Evolutionary conservation across 495 filamentous ascomycete species (phyloP).

Genomic region (Talaromyces stipitatus): DNA sequence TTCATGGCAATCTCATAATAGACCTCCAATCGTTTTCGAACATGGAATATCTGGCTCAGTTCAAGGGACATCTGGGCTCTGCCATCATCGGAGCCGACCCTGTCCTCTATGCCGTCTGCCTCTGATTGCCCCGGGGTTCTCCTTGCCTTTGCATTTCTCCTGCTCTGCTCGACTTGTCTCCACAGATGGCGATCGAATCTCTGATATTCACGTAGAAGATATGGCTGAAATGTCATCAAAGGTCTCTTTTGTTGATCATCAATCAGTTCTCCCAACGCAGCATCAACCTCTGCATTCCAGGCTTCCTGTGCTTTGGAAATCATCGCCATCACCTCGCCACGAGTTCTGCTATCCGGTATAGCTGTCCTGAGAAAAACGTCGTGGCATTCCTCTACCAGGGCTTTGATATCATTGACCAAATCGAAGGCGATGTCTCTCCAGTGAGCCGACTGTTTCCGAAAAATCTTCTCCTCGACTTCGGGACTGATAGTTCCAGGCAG

Average conservation of each 20-base stretch:
- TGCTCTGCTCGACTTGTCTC: neutral
- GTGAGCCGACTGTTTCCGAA: neutral
- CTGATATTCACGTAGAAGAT: neutral
- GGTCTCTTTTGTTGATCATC: constrained; percentile 1
- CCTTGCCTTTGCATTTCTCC: neutral
- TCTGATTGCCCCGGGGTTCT: neutral
- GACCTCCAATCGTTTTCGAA: neutral
- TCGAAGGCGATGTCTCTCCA: neutral
- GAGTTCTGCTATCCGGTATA: constrained; percentile 1
- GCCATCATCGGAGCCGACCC: neutral
- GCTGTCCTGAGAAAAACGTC: neutral
- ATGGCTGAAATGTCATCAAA: neutral
- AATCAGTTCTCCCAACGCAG: neutral
- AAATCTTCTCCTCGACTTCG: neutral
- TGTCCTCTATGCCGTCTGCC: neutral
- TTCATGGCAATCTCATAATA: neutral
- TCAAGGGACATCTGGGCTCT: neutral
- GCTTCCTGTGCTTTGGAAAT: neutral
- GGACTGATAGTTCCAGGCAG: constrained; percentile 1
- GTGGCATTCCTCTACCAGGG: neutral
- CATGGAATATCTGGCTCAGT: constrained; percentile 3
- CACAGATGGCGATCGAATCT: neutral
- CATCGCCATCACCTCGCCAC: neutral
- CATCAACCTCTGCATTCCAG: neutral
- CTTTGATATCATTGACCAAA: neutral